Percentiles rank a stretch among this genome's conserved stretches.
Evolutionary conservation across 208 protist genomes (phyloP).

Genomic region (Trypanosoma theileri): DNA sequence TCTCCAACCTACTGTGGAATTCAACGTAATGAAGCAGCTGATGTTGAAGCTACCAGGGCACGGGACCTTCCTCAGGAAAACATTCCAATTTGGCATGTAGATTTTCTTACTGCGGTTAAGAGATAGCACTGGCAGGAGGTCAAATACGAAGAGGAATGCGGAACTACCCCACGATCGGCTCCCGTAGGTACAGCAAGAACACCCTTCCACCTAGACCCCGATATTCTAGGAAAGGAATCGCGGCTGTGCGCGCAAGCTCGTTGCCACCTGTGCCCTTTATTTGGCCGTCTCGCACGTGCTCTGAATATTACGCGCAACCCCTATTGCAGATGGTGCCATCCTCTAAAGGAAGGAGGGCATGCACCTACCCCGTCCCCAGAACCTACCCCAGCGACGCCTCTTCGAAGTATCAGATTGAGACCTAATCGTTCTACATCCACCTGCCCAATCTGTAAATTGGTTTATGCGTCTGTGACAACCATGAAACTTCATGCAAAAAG

Average conservation of each 20-base stretch:
- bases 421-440: not conserved
- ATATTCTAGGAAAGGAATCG: not conserved
- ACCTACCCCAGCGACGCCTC: not conserved
- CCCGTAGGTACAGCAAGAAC: not conserved
- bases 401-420: no score
- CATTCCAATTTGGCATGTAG: not conserved
- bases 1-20: not conserved
- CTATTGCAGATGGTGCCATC: not conserved
- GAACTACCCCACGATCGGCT: not conserved
- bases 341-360: not conserved
- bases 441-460: not conserved
- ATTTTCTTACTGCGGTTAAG: not conserved
- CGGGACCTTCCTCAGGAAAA: not conserved
- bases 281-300: not conserved
- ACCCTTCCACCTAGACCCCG: not conserved
- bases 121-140: not conserved
- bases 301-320: not conserved
- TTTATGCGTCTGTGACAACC: not conserved
- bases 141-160: not conserved
- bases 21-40: not conserved
- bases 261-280: not conserved
- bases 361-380: not conserved
- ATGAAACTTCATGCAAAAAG: not conserved
- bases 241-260: not conserved
- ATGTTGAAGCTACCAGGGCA: not conserved